Base-by-base conservation (phyloP, 495 filamentous ascomycete genomes). In the Penicillium paradoxum region DNA sequence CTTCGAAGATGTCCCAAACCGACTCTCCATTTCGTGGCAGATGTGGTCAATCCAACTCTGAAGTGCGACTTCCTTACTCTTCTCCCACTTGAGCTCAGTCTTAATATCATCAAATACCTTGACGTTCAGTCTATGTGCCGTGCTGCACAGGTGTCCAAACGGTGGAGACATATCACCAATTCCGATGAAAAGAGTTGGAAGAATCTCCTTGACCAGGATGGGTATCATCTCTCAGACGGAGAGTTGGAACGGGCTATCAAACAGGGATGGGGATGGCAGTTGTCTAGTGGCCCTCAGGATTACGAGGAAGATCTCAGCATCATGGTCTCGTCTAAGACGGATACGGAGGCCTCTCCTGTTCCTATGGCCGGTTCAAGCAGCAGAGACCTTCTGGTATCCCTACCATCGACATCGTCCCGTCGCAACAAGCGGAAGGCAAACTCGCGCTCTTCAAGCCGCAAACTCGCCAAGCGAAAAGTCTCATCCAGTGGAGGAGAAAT, bases 231-330 rank as follows among this genome's bases (percentile, higher is more conserved):
- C 14, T 86, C 89, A 14, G 80, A 86, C 2, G 89, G 89, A 11
- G 93, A 99, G 63, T 73, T 99, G 15, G 83, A 92, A 47, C 82
- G 84, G 54, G 91, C 93, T 13, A 87, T 97, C 47, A 80, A 76
- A 25, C 87, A 97, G 72, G 93, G 93, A n/a, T 99, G 93, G 93
- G 93, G 91, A n/a, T 99, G 92, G 89, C 93, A 97, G 65, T 85
- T 89, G 67, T 89, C 91, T 2, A 81, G 83, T 46, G 89, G 84
- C 6, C 65, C 76, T 7, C 81, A 90, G 56, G 87, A 85, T 41
- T 89, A 74, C 46, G 93, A 98, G 64, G 79, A 82, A 51, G 91
- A 98, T 67, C 73, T 97, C 15, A 87, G 85, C 57, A 44, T 71
- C 58, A 52, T 74, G 61, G 54, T 72, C 33, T 58, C 70, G 52